Conservation (phyloP, 768 basidiomycete genomes). For the Polyporus arcularius region DNA sequence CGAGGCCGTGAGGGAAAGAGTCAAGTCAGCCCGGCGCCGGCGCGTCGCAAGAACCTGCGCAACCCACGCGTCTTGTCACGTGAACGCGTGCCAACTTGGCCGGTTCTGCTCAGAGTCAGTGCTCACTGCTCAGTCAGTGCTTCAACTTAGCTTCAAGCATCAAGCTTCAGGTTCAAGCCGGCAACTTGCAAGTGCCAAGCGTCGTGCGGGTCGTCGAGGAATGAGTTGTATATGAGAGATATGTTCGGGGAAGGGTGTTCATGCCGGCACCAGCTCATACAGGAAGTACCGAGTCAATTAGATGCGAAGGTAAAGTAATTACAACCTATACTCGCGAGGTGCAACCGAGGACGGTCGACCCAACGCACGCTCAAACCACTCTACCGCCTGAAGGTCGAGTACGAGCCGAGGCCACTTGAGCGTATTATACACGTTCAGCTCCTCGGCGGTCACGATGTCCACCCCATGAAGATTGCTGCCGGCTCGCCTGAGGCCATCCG, state of each 20-base stretch:
- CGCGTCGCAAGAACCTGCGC: slow-evolving; percentile 6
- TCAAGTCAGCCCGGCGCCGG: slow-evolving; percentile 7
- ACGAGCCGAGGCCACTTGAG: slow-evolving; percentile 83
- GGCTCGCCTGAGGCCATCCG: slow-evolving; percentile 58
- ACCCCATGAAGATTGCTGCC: slow-evolving; percentile 73
- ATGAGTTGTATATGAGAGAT: neutral
- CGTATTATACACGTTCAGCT: slow-evolving; percentile 79
- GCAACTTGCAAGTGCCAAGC: no score
- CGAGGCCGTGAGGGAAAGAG: neutral
- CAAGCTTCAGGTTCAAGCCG: no score
- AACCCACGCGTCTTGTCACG: slow-evolving; percentile 23
- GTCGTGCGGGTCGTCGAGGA: neutral
- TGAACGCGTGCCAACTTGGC: slow-evolving; percentile 21
- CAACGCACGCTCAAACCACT: slow-evolving; percentile 68
- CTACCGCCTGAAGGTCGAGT: slow-evolving; percentile 81
- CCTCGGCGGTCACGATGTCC: slow-evolving; percentile 59
- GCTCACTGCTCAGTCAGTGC: neutral
- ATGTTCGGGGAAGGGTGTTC: neutral
- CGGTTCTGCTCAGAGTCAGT: neutral
- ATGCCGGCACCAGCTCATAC: neutral
- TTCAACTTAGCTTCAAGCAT: neutral
- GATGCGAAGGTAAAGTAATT: neutral
- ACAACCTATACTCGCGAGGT: slow-evolving; percentile 11
- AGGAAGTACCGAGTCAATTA: neutral
- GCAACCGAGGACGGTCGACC: slow-evolving; percentile 36